Evolutionary conservation across 1,284 basidiomycete genomes (phyloP).

Genomic region (Xanthoconium separans): DNA sequence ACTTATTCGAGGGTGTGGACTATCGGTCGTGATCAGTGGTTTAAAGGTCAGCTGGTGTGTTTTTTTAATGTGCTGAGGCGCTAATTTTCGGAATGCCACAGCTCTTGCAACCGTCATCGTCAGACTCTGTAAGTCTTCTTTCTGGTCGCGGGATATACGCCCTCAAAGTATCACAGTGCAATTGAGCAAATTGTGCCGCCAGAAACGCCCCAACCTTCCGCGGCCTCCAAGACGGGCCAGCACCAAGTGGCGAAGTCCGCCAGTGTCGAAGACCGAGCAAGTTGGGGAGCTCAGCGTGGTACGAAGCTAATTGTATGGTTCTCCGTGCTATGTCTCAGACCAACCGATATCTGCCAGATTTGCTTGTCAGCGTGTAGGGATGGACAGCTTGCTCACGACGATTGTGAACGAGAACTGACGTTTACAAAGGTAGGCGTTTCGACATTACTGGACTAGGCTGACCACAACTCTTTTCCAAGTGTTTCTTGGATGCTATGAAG

Average conservation of each 20-base stretch:
- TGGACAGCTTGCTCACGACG: constrained; percentile 23
- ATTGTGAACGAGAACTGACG: constrained; percentile 16
- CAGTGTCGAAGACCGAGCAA: constrained; percentile 3
- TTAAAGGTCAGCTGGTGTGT: constrained; percentile 13
- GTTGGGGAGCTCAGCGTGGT: constrained; percentile 22
- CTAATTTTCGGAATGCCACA: background rate
- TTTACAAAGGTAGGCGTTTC: constrained; percentile 25
- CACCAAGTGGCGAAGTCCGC: constrained; percentile 2
- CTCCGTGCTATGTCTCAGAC: background rate
- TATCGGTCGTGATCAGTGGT: constrained; percentile 15
- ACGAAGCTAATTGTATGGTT: background rate
- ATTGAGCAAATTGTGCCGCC: background rate
- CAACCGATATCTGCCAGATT: constrained; percentile 16
- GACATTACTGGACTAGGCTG: background rate
- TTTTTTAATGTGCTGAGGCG: background rate
- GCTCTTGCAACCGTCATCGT: constrained; percentile 4
- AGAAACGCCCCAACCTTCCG: background rate
- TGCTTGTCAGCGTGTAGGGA: constrained; percentile 32
- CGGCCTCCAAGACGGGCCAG: constrained; percentile 6
- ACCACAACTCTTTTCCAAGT: constrained; percentile 11
- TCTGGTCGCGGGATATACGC: too few species aligned
- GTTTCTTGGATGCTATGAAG: constrained; percentile 22
- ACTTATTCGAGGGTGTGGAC: constrained; percentile 18
- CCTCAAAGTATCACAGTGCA: constrained; percentile 9
- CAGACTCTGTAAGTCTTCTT: constrained; percentile 15